Evolutionary conservation across 2,329 filamentous ascomycete species (phyloP), one percentile per base, ranked within the genome.

Genomic region (Sclerotinia minor): DNA sequence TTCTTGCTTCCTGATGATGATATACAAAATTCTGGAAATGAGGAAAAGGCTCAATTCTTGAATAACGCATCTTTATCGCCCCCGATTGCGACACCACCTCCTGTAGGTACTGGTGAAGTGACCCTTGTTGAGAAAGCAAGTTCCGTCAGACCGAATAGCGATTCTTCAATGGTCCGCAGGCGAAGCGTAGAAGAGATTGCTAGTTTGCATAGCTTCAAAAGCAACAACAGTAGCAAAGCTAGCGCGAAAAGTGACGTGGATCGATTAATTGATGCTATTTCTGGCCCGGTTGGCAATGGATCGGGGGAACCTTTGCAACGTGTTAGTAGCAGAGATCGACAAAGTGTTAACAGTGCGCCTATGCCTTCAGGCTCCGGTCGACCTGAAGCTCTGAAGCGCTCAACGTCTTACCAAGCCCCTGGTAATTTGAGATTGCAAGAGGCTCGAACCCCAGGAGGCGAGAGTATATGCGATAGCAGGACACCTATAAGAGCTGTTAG

Each of bases 211-310:
- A 76, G 74, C 47, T 73, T 72, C 50, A 72, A 68, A 64, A 76
- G 71, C 64, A 69, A 60, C 29, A 76, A 71, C 9, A 77, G 73
- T 61, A 74, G 67, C 38, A 64, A 54, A 26, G 72, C 66, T 41
- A 77, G 75, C 45, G 71, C 69, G 38, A 79, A 77, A 55, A 88
- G 86, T 72, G 88, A 92, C 72, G 87, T 89, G 0, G 89, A 92
- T 69, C 81, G 89, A 38, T 79, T 92, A 17, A 92, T 92, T 32
- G 85, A 91, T 74, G 89, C 89, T 2, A 90, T 92, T 3, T 85
- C 89, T 73, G 87, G 85, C 15, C 85, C 89, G 0, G 77, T 86
- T 1, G 75, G 79, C 2, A 72, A 83, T 0, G 78, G 80, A 5
- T 80, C 81, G 19, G 65, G 73, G 0, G 80, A 80, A 32, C 76